phyloP scores from a whole-genome alignment of 2,329 filamentous ascomycete species.

The Fusarium bactridioides region DNA sequence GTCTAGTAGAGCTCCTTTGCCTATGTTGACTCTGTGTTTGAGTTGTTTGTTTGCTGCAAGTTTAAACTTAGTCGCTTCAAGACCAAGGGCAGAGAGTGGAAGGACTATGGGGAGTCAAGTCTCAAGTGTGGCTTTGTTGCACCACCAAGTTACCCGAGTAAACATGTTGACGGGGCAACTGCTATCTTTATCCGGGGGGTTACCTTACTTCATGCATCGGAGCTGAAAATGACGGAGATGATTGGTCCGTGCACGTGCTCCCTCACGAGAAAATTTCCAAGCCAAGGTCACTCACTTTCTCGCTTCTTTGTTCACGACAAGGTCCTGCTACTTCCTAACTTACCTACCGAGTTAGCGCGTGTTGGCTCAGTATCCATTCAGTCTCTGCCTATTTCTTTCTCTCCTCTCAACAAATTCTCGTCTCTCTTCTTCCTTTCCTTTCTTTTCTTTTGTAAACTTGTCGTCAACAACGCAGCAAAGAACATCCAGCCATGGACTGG shows the following conservation, averaged over 20 bases:
- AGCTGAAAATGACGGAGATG: constrained; percentile 24
- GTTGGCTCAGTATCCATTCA: constrained; percentile 18
- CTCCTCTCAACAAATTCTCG: constrained; percentile 1
- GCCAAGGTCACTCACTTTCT: background rate
- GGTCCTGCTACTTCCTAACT: background rate
- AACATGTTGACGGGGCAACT: constrained; percentile 50
- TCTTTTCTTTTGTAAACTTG: constrained; percentile 1
- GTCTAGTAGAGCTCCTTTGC: background rate
- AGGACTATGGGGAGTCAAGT: constrained; percentile 37
- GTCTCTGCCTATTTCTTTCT: constrained; percentile 9
- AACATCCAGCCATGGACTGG: constrained; percentile 31
- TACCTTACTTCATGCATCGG: constrained; percentile 4
- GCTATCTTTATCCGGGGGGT: constrained; percentile 7
- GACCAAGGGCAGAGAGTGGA: constrained; percentile 12
- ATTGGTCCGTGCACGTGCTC: constrained; percentile 36
- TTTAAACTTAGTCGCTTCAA: constrained; percentile 20
- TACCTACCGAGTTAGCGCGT: background rate
- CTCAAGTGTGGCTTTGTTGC: constrained; percentile 39
- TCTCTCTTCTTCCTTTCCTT: constrained; percentile 1
- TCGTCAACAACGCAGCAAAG: background rate
- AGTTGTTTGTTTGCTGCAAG: constrained; percentile 32
- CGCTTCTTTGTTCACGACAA: constrained; percentile 1
- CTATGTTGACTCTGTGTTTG: constrained; percentile 1
- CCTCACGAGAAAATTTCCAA: constrained; percentile 31
- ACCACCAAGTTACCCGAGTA: constrained; percentile 42